These are phyloP conservation scores for Tetrapisispora iriomotensis DNA, from an alignment of 805 yeast genomes.

Conservation along the genomic window DNA sequence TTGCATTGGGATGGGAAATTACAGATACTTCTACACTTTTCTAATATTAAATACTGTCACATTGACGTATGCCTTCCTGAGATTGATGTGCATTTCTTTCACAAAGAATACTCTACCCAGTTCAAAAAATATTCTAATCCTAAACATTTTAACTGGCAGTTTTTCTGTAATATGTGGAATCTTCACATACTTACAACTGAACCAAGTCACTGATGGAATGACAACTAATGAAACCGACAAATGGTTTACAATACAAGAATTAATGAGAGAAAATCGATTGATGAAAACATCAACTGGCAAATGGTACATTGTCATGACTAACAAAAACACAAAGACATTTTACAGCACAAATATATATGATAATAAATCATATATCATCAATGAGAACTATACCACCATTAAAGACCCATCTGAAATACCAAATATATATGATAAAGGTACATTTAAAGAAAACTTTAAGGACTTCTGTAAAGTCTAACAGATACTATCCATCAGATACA, in stretches of 20 bases:
- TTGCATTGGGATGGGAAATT: conserved; percentile 64
- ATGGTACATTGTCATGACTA: conserved; percentile 10
- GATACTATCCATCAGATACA: not conserved
- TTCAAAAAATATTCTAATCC: conserved; percentile 24
- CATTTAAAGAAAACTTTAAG: conserved; percentile 17
- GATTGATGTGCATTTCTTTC: conserved; percentile 11
- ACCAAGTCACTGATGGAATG: conserved; percentile 51
- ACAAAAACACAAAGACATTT: conserved; percentile 2
- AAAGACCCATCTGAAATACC: conserved; percentile 13
- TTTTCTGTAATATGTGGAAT: conserved; percentile 37
- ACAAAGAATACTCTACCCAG: conserved; percentile 3
- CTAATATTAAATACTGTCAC: conserved; percentile 39
- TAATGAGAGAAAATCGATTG: conserved; percentile 35
- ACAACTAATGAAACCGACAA: conserved; percentile 68
- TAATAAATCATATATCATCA: conserved; percentile 9
- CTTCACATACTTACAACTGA: conserved; percentile 38
- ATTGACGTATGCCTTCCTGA: conserved; percentile 36
- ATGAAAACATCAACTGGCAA: conserved; percentile 10
- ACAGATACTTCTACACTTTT: conserved; percentile 49
- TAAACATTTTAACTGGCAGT: conserved; percentile 36
- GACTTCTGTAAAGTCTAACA: conserved; percentile 7
- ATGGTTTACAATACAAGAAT: conserved; percentile 55
- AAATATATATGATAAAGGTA: conserved; percentile 26
- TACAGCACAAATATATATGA: conserved; percentile 28
- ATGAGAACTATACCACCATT: conserved; percentile 7